Conservation (phyloP, 495 filamentous ascomycete genomes). For the Trichoderma gamsii region DNA sequence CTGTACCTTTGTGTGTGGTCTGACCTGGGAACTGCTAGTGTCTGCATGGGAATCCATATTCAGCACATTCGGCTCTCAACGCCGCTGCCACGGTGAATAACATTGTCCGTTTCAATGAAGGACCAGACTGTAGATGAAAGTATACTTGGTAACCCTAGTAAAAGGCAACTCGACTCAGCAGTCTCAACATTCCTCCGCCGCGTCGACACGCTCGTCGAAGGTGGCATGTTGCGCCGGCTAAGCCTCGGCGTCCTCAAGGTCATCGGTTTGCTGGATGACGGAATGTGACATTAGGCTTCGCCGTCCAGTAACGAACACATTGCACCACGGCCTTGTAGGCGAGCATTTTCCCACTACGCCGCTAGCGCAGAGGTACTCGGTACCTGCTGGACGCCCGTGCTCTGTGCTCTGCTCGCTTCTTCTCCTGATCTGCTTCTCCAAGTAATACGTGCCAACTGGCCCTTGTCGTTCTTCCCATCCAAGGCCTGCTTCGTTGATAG, state of each 20-base stretch:
- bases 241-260: conserved; percentile 5
- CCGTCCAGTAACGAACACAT: conserved; percentile 1
- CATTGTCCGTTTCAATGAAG: too few relatives aligned
- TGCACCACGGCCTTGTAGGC: not conserved
- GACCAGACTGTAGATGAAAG: too few relatives aligned
- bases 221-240: conserved; percentile 13
- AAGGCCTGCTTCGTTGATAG: not conserved
- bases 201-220: not conserved
- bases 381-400: not conserved
- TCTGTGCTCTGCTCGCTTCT: not conserved
- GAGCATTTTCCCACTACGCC: not conserved
- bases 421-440: conserved; percentile 5
- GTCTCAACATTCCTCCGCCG: not conserved
- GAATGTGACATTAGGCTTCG: not conserved
- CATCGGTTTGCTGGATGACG: not conserved
- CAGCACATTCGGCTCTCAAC: too few relatives aligned
- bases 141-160: too few relatives aligned
- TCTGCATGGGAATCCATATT: not conserved
- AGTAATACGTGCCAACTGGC: conserved; percentile 10
- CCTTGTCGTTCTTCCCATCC: conserved; percentile 2
- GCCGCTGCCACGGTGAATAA: too few relatives aligned
- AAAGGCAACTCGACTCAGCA: too few relatives aligned
- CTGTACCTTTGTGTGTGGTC: not conserved
- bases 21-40: not conserved
- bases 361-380: not conserved